Base-by-base conservation (phyloP, 768 basidiomycete species). In the Tulasnella sp. region DNA sequence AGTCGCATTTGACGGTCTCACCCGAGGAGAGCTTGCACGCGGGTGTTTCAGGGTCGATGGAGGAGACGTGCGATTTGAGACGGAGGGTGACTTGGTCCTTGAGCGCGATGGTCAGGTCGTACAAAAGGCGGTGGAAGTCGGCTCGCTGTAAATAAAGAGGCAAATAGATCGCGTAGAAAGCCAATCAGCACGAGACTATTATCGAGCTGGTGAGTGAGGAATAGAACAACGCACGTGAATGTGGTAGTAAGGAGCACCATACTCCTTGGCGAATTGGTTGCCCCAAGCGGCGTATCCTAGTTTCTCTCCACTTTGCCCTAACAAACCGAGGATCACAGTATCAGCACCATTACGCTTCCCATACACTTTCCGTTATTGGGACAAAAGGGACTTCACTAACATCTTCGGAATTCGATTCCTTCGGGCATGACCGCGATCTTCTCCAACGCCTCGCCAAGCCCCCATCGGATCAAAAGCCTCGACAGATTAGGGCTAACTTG, bases 401-500 rank as follows among this genome's bases (percentile, higher is more conserved):
- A 91, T 85, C 89, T 84, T 46, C 87, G 85, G 77, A 90, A 85
- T 0, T 86, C 84, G 37, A 89, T 82, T 1, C 85, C 86, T 5
- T 85, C 83, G 0, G 89, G 89, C 50, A 85, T 83, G 37, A 90
- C 88, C 0, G 84, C 85, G 2, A 87, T 64, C 73, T 86, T 85
- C 9, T 85, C 85, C 73, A 92, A 84, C 9, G 85, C 83, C 24
- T 89, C 87, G 34, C 86, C 87, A 1, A 90, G 86, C 20, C 89
- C 91, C 91, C 91, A 92, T 80, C 89, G 86, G 48, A 88, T 85
- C 76, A 91, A 84, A 14, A 90, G 86, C n/a, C 88, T 85, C 28
- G 90, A 90, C 85, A 91, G 88, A 80, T 92, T 92, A 20, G 91
- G 91, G 60, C 90, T 90, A 9, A 89, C 83, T 75, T 82, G 80